These are phyloP conservation scores for Penicillium taxi DNA, from an alignment of 495 filamentous ascomycete genomes.

Conservation along the genomic window DNA sequence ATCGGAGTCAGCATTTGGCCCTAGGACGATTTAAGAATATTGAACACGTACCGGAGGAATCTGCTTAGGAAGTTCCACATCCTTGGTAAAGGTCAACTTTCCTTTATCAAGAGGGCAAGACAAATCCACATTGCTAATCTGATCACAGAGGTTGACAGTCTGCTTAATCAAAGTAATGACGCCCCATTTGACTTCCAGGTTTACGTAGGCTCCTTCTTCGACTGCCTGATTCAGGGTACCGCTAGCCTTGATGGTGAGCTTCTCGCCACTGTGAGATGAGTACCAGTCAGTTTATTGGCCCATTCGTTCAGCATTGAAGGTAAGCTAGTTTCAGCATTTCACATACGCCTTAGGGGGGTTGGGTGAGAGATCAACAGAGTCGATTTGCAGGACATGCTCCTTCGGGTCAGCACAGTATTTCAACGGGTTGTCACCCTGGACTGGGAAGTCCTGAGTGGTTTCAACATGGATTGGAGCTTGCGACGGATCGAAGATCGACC, in stretches of 20 bases:
- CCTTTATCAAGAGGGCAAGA: conserved; percentile 82
- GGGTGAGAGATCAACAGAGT: conserved; percentile 69
- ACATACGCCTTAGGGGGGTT: conserved; percentile 87
- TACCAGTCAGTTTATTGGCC: conserved; percentile 6
- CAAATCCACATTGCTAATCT: conserved; percentile 79
- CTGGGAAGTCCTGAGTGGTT: conserved; percentile 13
- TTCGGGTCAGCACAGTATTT: conserved; percentile 60
- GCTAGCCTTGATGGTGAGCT: conserved; percentile 68
- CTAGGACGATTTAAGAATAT: too few relatives aligned
- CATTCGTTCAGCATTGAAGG: too few relatives aligned
- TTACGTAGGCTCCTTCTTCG: conserved; percentile 67
- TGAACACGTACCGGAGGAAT: conserved; percentile 70
- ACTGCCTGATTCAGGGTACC: conserved; percentile 64
- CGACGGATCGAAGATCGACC: conserved; percentile 20
- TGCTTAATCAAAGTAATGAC: conserved; percentile 81
- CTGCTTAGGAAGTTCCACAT: conserved; percentile 74
- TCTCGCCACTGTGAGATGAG: conserved; percentile 53
- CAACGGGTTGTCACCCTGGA: conserved; percentile 38
- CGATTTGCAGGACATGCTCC: conserved; percentile 58
- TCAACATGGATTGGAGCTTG: conserved; percentile 24
- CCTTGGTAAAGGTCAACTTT: conserved; percentile 60
- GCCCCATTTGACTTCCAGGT: conserved; percentile 81
- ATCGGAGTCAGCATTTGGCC: too few relatives aligned
- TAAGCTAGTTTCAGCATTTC: too few relatives aligned
- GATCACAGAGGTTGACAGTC: conserved; percentile 73